Evolutionary conservation across 768 basidiomycete genomes (phyloP).

Genomic region (Russula lepida): DNA sequence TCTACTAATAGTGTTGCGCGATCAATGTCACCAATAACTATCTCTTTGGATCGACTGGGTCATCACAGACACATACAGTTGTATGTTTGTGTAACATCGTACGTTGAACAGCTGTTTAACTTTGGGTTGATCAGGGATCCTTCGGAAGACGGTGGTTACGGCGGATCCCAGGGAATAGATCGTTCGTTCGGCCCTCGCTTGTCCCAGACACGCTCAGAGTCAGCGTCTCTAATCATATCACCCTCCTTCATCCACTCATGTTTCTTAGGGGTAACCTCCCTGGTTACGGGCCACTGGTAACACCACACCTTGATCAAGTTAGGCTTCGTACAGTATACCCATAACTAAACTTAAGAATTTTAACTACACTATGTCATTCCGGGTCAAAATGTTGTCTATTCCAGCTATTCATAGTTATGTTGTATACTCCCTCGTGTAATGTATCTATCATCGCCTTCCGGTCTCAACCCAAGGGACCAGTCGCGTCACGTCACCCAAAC

Average conservation of each 20-base stretch:
- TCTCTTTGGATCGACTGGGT: conserved; percentile 19
- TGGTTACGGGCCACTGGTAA: not conserved
- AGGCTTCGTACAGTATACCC: conserved; percentile 18
- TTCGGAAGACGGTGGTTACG: conserved; percentile 12
- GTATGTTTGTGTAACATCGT: not conserved
- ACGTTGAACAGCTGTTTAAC: not conserved
- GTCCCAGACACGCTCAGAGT: conserved; percentile 10
- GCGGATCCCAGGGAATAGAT: conserved; percentile 9
- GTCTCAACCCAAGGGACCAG: not conserved
- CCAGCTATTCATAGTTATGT: conserved; percentile 3
- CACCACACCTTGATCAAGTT: not conserved
- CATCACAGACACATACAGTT: conserved; percentile 7
- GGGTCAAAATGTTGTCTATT: not conserved
- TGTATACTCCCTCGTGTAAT: not conserved
- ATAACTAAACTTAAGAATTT: not conserved
- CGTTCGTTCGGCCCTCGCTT: conserved; percentile 4
- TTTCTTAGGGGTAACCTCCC: not conserved
- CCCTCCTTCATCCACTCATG: not conserved
- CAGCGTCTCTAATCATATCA: not conserved
- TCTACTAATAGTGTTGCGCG: not conserved
- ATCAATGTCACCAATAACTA: conserved; percentile 9
- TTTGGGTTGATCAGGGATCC: conserved; percentile 2
- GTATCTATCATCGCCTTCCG: not conserved
- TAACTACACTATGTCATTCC: not conserved
- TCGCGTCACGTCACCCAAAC: not conserved